phyloP scores from a whole-genome alignment of 139 green algal species.

The Chlorella sorokiniana region DNA sequence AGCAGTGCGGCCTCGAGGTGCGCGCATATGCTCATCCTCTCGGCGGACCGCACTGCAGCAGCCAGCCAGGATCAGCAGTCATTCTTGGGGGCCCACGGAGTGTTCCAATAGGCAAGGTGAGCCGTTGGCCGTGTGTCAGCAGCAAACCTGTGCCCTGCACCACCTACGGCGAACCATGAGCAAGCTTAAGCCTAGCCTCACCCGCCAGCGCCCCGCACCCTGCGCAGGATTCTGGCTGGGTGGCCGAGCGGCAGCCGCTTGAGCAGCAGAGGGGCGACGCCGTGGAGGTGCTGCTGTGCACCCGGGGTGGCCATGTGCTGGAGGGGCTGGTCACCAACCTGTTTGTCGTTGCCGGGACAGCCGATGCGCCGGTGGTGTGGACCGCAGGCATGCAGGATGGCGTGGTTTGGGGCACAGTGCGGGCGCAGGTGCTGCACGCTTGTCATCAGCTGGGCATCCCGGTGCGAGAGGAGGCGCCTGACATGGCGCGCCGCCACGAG shows the following conservation, averaged over 20 bases:
- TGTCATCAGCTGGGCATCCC: constrained; percentile 30
- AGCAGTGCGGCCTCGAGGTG: not conserved
- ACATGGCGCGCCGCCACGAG: not conserved
- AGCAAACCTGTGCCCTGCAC: not conserved
- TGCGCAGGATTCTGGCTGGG: constrained; percentile 40
- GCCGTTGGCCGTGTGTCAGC: not conserved
- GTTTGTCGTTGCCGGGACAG: constrained; percentile 35
- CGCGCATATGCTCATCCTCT: not conserved
- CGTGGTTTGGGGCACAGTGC: constrained; percentile 44
- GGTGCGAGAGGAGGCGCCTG: constrained; percentile 30
- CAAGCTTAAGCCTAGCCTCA: not conserved
- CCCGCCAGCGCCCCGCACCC: not conserved
- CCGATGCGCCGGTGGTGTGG: not conserved
- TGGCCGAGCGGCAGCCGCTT: constrained; percentile 21
- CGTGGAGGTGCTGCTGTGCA: constrained; percentile 52
- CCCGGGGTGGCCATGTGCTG: constrained; percentile 34
- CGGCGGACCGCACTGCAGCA: not conserved
- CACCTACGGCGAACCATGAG: too few species aligned
- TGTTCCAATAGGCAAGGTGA: constrained; percentile 33
- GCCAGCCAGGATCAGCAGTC: constrained; percentile 6
- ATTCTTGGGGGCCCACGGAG: constrained; percentile 32
- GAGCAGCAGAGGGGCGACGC: constrained; percentile 9
- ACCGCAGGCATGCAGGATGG: constrained; percentile 24
- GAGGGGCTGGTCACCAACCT: constrained; percentile 64
- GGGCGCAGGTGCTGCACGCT: constrained; percentile 42